Conservation (phyloP, 257 asterid genomes). For the Solanum appendiculatum region DNA sequence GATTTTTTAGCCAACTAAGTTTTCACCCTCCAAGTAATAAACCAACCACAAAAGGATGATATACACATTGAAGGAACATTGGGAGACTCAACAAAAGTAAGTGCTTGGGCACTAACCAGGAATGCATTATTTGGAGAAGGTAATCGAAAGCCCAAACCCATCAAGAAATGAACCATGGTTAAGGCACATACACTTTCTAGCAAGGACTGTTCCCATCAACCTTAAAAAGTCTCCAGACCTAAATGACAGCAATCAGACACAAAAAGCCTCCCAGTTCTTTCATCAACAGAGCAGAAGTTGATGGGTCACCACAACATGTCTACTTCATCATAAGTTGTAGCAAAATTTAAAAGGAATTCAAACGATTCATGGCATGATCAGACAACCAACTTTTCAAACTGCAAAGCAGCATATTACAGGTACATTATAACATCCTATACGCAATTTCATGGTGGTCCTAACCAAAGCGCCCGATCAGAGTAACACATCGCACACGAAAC, state of each 20-base stretch:
- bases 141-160: neutral
- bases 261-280: neutral
- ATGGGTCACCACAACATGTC: neutral
- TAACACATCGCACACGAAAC: neutral
- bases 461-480: neutral
- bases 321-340: neutral
- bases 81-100: neutral
- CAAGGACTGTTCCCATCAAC: neutral
- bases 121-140: neutral
- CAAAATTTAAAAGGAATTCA: neutral
- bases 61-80: too few species aligned
- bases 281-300: neutral
- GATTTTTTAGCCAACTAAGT: neutral
- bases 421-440: neutral
- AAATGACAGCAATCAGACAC: neutral
- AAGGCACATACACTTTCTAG: neutral
- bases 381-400: neutral
- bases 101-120: neutral
- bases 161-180: neutral
- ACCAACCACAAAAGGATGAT: neutral
- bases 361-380: neutral
- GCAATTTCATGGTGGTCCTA: neutral
- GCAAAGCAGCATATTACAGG: neutral
- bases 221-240: neutral
- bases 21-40: neutral